These are phyloP conservation scores for Inonotus obliquus DNA, from an alignment of 1,284 basidiomycete genomes.

Conservation along the genomic window DNA sequence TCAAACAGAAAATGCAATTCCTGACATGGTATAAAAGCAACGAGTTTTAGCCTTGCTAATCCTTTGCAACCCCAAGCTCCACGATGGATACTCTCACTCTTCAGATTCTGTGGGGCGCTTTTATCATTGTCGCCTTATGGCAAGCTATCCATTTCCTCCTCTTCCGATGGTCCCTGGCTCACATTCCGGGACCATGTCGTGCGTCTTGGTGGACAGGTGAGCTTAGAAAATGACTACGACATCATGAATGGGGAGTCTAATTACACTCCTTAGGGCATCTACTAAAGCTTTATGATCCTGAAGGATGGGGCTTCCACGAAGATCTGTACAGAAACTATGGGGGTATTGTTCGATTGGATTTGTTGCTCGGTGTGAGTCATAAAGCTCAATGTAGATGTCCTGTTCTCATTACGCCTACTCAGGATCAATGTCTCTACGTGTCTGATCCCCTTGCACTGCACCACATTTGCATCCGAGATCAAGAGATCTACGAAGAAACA, in stretches of 20 bases:
- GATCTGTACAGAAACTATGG: slow-evolving; percentile 22
- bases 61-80: not conserved
- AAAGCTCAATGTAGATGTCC: not conserved
- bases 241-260: not conserved
- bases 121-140: not conserved
- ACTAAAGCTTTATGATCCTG: slow-evolving; percentile 16
- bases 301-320: slow-evolving; percentile 24
- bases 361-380: slow-evolving; percentile 24
- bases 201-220: slow-evolving; percentile 20
- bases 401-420: not conserved
- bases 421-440: slow-evolving; percentile 20
- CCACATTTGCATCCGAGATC: slow-evolving; percentile 31
- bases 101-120: not conserved
- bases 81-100: not conserved
- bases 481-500: slow-evolving; percentile 28
- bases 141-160: not conserved
- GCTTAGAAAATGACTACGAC: not conserved
- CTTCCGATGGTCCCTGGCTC: not conserved
- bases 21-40: not conserved
- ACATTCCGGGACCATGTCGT: slow-evolving; percentile 25
- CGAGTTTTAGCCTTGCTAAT: not conserved
- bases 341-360: slow-evolving; percentile 19
- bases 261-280: slow-evolving; percentile 13
- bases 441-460: slow-evolving; percentile 26
- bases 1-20: not conserved